Conservation (phyloP, 164 flowering plant genomes). For the Magnolia kwangsiensis region DNA sequence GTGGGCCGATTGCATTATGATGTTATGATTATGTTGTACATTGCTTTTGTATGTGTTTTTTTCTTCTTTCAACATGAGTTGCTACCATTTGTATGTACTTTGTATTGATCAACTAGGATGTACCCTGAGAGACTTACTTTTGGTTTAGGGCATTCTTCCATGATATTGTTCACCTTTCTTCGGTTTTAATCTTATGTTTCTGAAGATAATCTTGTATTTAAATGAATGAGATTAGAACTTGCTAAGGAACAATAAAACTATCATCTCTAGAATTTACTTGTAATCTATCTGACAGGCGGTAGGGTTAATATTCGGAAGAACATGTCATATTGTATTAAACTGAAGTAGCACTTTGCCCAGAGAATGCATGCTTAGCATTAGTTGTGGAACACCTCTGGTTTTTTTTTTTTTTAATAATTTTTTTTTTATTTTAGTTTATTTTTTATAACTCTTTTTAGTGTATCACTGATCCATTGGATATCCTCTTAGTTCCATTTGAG, state of each 20-base stretch:
- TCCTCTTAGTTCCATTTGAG: not conserved
- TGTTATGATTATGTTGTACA: too few species aligned
- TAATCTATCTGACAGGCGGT: not conserved
- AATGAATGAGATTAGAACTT: too few species aligned
- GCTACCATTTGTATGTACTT: too few species aligned
- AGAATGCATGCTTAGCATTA: not conserved
- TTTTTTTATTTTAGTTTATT: too few species aligned
- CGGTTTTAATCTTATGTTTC: not conserved
- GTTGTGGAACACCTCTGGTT: not conserved
- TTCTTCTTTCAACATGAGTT: too few species aligned
- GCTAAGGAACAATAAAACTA: not conserved
- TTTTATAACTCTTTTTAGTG: too few species aligned
- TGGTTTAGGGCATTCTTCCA: too few species aligned
- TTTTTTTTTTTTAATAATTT: too few species aligned
- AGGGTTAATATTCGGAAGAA: not conserved
- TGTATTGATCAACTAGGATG: too few species aligned
- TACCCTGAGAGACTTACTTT: too few species aligned
- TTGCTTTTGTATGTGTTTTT: too few species aligned
- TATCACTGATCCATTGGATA: not conserved
- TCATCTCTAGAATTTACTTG: not conserved
- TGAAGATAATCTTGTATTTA: not conserved
- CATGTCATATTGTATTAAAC: not conserved
- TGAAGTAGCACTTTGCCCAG: not conserved
- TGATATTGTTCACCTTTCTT: not conserved
- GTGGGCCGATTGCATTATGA: too few species aligned